A percentile compares a stretch with the other conserved stretches of the same genome.
Evolutionary conservation across 2,329 filamentous ascomycete genomes (phyloP).

Genomic region (Hypoxylon sp.): DNA sequence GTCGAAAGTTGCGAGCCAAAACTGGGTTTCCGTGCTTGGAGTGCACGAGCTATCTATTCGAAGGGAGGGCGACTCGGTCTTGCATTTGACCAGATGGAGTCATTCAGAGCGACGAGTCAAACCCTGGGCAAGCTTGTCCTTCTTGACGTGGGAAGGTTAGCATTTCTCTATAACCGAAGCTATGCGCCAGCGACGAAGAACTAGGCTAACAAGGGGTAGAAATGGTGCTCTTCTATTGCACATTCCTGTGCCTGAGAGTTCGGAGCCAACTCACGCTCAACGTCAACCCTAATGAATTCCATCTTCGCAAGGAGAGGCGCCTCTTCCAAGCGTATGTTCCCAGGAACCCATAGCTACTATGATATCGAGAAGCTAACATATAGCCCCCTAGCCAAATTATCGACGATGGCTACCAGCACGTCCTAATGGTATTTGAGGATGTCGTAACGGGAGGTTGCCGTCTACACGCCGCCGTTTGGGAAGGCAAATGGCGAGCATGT

Average conservation of each 20-base stretch:
- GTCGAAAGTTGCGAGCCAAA: constrained; percentile 57
- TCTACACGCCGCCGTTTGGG: constrained; percentile 69
- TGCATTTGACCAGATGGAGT: constrained; percentile 69
- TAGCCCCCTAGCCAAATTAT: constrained; percentile 64
- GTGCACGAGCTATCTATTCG: constrained; percentile 69
- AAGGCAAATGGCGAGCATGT: constrained; percentile 67
- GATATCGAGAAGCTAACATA: constrained; percentile 12
- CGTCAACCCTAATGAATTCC: constrained; percentile 63
- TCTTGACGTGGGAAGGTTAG: constrained; percentile 73
- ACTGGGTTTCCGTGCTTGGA: constrained; percentile 66
- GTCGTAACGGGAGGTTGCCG: constrained; percentile 63
- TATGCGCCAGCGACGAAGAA: not conserved
- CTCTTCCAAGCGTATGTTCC: constrained; percentile 70
- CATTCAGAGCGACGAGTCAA: constrained; percentile 59
- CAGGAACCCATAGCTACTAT: not conserved
- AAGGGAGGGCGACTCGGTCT: constrained; percentile 61
- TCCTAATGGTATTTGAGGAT: constrained; percentile 69
- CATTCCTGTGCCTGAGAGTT: constrained; percentile 70
- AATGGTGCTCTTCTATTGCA: constrained; percentile 71
- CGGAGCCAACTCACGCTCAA: constrained; percentile 62
- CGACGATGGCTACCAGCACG: constrained; percentile 69
- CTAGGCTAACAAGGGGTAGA: constrained; percentile 58
- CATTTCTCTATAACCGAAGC: not conserved
- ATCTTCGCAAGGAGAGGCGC: constrained; percentile 63
- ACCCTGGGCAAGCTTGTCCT: constrained; percentile 69